Evolutionary conservation across 1,284 basidiomycete genomes (phyloP).

Genomic region (Ceratobasidium sp.): DNA sequence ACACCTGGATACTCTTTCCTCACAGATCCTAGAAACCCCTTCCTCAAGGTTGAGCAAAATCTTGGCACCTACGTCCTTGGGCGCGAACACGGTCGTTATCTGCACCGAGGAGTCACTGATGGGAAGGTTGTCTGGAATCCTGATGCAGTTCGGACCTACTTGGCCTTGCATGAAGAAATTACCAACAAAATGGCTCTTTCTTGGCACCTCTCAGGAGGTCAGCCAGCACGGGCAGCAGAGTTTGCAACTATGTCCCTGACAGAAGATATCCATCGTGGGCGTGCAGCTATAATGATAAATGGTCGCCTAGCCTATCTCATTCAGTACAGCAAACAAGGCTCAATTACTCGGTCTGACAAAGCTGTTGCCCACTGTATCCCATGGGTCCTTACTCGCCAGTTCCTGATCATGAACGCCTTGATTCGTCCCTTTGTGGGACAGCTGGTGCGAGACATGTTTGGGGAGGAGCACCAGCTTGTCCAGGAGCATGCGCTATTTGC

Average conservation of each 20-base stretch:
- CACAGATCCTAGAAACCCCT: slow-evolving; percentile 16
- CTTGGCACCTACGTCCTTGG: not conserved
- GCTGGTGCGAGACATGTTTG: slow-evolving; percentile 1
- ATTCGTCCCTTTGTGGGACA: slow-evolving; percentile 4
- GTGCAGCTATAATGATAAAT: not conserved
- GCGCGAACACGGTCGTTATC: not conserved
- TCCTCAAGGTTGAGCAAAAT: not conserved
- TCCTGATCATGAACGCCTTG: slow-evolving; percentile 6
- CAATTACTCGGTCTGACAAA: not conserved
- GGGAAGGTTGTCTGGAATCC: not conserved
- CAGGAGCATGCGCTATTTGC: slow-evolving; percentile 6
- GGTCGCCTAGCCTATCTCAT: not conserved
- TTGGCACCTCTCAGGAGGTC: not conserved
- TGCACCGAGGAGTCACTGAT: not conserved
- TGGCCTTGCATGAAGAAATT: slow-evolving; percentile 3
- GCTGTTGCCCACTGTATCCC: slow-evolving; percentile 5
- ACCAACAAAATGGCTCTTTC: not conserved
- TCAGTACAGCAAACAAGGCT: not conserved
- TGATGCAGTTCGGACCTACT: not conserved
- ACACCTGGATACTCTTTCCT: slow-evolving; percentile 9
- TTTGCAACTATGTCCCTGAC: not conserved
- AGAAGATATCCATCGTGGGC: not conserved
- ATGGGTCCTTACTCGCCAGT: slow-evolving; percentile 3
- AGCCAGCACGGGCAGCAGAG: slow-evolving; percentile 4
- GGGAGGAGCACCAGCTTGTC: slow-evolving; percentile 1